A percentile compares a stretch with the other conserved stretches of the same genome.
Evolutionary conservation across 768 basidiomycete genomes (phyloP).

Genomic region (Lentinula edodes): DNA sequence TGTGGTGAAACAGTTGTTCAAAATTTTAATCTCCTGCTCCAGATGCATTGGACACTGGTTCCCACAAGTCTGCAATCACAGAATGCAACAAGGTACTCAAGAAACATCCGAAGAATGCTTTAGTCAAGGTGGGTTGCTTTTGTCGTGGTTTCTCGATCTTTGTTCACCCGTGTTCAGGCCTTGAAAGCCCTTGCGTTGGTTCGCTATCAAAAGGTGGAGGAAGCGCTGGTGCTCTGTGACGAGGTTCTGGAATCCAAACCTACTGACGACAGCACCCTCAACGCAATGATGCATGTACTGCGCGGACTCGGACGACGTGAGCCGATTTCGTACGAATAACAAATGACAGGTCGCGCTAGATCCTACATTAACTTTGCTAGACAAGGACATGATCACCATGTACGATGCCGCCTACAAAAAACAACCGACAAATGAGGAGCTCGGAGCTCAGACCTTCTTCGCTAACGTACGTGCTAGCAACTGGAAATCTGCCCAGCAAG

Average conservation of each 20-base stretch:
- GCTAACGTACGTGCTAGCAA: constrained; percentile 74
- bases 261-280: constrained; percentile 66
- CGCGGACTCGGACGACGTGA: constrained; percentile 68
- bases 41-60: constrained; percentile 85
- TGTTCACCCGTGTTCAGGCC: constrained; percentile 40
- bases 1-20: not conserved
- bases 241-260: constrained; percentile 73
- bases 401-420: constrained; percentile 84
- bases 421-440: constrained; percentile 76
- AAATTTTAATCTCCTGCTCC: constrained; percentile 7
- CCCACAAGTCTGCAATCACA: constrained; percentile 82
- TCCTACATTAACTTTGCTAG: constrained; percentile 22
- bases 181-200: constrained; percentile 82
- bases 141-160: constrained; percentile 6
- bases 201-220: constrained; percentile 81
- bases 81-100: constrained; percentile 85
- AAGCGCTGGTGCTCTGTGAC: constrained; percentile 72
- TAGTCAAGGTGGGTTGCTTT: constrained; percentile 52
- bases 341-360: not conserved
- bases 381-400: constrained; percentile 77
- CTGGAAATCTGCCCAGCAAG: constrained; percentile 87
- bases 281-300: constrained; percentile 80
- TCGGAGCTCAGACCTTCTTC: constrained; percentile 80
- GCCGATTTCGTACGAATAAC: constrained; percentile 14
- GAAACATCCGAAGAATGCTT: constrained; percentile 70